Evolutionary conservation across 129 eudicot genomes (phyloP).

Genomic region (Pulicaria dysenterica): DNA sequence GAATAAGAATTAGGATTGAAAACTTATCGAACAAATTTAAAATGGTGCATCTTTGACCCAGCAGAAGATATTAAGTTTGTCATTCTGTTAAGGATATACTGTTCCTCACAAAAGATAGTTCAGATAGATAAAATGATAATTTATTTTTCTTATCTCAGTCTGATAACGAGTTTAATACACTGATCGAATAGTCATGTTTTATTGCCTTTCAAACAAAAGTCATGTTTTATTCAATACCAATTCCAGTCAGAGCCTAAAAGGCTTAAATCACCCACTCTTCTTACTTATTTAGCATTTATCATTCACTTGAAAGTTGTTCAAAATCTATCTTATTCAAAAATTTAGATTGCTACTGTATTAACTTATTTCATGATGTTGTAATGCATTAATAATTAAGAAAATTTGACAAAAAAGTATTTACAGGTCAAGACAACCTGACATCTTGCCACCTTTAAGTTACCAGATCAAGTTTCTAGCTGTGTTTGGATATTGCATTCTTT

Average conservation of each 20-base stretch:
- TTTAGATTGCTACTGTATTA: no score
- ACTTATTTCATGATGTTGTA: no score
- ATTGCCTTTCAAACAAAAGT: neutral
- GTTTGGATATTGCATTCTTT: no score
- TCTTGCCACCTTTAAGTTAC: no score
- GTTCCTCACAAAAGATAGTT: neutral
- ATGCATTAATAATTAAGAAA: no score
- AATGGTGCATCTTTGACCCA: neutral
- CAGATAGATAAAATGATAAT: neutral
- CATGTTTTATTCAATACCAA: neutral
- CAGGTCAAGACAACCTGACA: no score
- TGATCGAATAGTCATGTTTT: no score
- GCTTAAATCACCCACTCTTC: neutral
- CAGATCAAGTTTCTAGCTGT: no score
- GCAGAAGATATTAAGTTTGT: neutral
- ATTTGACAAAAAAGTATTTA: no score
- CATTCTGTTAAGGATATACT: neutral
- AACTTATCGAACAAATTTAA: conserved; percentile 1
- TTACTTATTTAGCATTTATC: neutral
- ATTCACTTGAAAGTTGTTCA: neutral
- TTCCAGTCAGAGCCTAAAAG: neutral
- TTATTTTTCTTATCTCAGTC: no score
- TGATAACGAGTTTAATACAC: no score
- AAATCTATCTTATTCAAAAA: no score
- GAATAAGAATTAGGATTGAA: neutral